phyloP scores from a whole-genome alignment of 2,329 filamentous ascomycete genomes.

The Exophiala sp. region DNA sequence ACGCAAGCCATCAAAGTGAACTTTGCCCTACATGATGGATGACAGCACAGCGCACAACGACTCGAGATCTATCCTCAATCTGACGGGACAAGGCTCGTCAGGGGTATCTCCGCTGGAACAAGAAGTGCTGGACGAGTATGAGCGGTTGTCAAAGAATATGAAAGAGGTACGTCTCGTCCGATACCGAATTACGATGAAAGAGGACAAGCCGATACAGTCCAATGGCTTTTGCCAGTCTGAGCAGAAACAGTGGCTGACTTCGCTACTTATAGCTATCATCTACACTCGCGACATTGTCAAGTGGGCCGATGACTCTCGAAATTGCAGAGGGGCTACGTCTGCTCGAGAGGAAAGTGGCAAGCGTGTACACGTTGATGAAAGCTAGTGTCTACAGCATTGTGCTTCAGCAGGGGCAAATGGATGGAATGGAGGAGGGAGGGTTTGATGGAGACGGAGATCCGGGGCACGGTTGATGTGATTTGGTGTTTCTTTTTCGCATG shows the following conservation, averaged over 20 bases:
- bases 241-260: not conserved
- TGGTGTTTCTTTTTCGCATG: too few relatives aligned
- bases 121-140: slow-evolving; percentile 92
- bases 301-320: slow-evolving; percentile 67
- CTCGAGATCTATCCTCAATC: slow-evolving; percentile 10
- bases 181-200: not conserved
- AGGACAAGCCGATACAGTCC: not conserved
- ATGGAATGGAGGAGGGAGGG: slow-evolving; percentile 39
- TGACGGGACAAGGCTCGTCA: slow-evolving; percentile 13
- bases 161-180: slow-evolving; percentile 63
- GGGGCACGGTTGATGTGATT: not conserved
- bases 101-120: slow-evolving; percentile 67
- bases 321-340: slow-evolving; percentile 83
- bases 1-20: too few relatives aligned
- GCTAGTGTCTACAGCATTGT: slow-evolving; percentile 99
- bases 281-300: slow-evolving; percentile 61
- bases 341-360: slow-evolving; percentile 87
- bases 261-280: slow-evolving; percentile 52
- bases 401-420: slow-evolving; percentile 84
- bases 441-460: slow-evolving; percentile 5
- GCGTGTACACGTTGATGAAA: slow-evolving; percentile 94
- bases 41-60: slow-evolving; percentile 20
- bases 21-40: slow-evolving; percentile 10
- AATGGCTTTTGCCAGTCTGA: too few relatives aligned
- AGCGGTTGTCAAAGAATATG: slow-evolving; percentile 81